These are phyloP conservation scores for Lignosus rhinocerotis DNA, from an alignment of 1,284 basidiomycete species.

Conservation along the genomic window DNA sequence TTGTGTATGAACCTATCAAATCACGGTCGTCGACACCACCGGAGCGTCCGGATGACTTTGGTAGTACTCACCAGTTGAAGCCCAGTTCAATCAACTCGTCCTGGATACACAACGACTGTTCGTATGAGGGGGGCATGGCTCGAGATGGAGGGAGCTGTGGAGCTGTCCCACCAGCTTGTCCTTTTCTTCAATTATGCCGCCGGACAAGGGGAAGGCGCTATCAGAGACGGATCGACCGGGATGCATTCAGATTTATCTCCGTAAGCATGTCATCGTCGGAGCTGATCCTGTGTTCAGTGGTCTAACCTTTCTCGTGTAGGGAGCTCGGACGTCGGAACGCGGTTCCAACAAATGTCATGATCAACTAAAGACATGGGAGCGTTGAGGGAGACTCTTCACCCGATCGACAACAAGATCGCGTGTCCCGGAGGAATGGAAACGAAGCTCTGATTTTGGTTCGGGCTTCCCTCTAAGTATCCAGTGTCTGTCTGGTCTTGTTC, in stretches of 20 bases:
- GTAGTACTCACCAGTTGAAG: conserved; percentile 14
- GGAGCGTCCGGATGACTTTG: neutral
- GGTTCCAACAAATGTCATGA: neutral
- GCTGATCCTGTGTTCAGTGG: neutral
- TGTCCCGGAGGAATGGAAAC: neutral
- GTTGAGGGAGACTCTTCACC: neutral
- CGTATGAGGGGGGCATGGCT: conserved; percentile 12
- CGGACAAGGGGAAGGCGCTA: neutral
- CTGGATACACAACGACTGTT: conserved; percentile 7
- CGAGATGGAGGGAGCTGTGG: conserved; percentile 2
- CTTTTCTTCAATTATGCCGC: neutral
- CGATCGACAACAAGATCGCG: neutral
- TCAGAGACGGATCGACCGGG: neutral
- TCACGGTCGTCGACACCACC: neutral
- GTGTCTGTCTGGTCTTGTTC: neutral
- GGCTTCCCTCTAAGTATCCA: neutral
- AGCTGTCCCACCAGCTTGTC: neutral
- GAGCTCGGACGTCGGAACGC: neutral
- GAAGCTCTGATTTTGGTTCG: neutral
- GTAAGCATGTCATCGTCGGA: neutral
- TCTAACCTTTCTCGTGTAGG: neutral
- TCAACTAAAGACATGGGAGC: neutral
- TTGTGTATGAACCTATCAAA: conserved; percentile 23
- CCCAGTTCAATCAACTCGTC: conserved; percentile 22
- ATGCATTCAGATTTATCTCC: neutral